phyloP scores from a whole-genome alignment of 2,329 filamentous ascomycete genomes.

The Clarireedia hainanense region DNA sequence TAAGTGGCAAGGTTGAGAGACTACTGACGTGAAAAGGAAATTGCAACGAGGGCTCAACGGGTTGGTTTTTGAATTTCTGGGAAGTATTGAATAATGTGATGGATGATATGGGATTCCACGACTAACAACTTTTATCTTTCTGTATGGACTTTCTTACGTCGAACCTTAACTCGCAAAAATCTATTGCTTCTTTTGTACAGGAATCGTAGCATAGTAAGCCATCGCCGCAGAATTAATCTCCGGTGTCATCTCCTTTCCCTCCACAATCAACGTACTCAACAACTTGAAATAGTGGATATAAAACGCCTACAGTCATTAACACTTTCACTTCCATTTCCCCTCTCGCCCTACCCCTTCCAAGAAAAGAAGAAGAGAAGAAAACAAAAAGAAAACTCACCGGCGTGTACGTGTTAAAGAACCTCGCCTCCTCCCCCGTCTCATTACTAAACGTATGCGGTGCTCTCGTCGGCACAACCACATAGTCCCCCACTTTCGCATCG shows the following conservation, averaged over 20 bases:
- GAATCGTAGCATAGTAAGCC: constrained; percentile 9
- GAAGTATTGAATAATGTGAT: too few species aligned
- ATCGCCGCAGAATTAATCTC: constrained; percentile 4
- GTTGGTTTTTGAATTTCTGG: too few species aligned
- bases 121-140: too few species aligned
- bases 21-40: too few species aligned
- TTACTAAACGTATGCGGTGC: constrained; percentile 9
- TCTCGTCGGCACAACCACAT: constrained; percentile 1
- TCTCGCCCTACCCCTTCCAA: not conserved
- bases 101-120: too few species aligned
- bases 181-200: not conserved
- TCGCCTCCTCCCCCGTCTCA: not conserved
- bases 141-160: too few species aligned
- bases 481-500: constrained; percentile 3
- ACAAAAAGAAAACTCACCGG: not conserved
- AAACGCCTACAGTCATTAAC: not conserved
- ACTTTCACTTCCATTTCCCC: not conserved
- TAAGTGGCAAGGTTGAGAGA: constrained; percentile 33
- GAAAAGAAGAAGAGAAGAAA: not conserved
- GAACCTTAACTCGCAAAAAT: too few species aligned
- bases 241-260: constrained; percentile 1
- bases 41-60: too few species aligned
- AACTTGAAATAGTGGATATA: constrained; percentile 9
- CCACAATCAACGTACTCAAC: not conserved
- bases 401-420: constrained; percentile 4